Evolutionary conservation across 257 asterid genomes (phyloP).

Genomic region (Jasminum sambac): DNA sequence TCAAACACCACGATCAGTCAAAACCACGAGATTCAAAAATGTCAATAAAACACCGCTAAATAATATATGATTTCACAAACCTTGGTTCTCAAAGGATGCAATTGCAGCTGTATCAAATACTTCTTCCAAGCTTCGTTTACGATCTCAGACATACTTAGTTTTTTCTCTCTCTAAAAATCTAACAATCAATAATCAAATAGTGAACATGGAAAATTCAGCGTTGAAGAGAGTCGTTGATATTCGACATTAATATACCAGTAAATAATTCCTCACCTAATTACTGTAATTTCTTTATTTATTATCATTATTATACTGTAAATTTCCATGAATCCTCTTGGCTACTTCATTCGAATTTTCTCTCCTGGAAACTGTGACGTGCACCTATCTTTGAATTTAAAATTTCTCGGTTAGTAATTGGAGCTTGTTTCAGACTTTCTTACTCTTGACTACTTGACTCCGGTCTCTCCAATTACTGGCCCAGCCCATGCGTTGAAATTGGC

Average conservation of each 20-base stretch:
- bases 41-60: background rate
- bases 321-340: background rate
- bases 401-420: no score
- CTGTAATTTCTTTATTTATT: background rate
- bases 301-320: background rate
- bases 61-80: background rate
- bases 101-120: conserved; percentile 29
- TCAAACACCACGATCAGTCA: background rate
- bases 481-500: no score
- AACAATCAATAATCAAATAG: background rate
- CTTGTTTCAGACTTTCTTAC: no score
- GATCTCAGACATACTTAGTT: conserved; percentile 36
- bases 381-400: background rate
- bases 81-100: conserved; percentile 40
- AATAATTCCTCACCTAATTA: background rate
- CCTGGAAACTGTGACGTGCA: background rate
- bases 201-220: background rate
- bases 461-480: no score
- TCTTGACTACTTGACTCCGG: no score
- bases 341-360: background rate
- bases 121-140: conserved; percentile 33
- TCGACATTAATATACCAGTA: background rate
- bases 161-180: background rate
- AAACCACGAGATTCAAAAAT: background rate
- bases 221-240: background rate